phyloP scores from a whole-genome alignment of 2,329 filamentous ascomycete species.

The Aspergillus aculeatinus region DNA sequence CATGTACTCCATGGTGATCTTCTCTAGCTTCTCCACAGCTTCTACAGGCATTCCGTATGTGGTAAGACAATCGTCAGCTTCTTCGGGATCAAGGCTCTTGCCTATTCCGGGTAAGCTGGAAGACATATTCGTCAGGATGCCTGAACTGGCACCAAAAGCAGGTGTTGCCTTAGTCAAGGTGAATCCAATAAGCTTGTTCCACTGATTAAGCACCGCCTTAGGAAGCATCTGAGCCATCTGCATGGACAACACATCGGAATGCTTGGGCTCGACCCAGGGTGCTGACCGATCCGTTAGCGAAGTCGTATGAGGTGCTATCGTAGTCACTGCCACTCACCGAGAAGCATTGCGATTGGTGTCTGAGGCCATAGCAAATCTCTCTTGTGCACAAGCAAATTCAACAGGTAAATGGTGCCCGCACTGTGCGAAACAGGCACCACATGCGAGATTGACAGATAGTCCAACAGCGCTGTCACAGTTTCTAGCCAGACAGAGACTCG shows the following conservation, averaged over 20 bases:
- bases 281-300: neutral
- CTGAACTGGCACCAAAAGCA: neutral
- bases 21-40: neutral
- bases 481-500: conserved; percentile 4
- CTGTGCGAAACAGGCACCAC: conserved; percentile 1
- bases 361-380: neutral
- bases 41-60: neutral
- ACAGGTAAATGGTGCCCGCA: neutral
- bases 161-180: neutral
- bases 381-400: neutral
- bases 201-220: neutral
- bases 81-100: neutral
- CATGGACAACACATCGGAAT: conserved; percentile 3
- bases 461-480: neutral
- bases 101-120: neutral
- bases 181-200: neutral
- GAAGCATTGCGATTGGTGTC: neutral
- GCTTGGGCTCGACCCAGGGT: conserved; percentile 1
- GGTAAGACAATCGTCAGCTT: neutral
- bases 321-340: neutral
- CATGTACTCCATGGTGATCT: neutral
- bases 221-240: conserved; percentile 3
- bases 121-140: neutral
- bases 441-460: neutral
- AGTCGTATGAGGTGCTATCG: too few species aligned